Evolutionary conservation across 1,284 basidiomycete genomes (phyloP), one percentile per base, ranked within the genome.

Genomic region (Ganoderma sp.): DNA sequence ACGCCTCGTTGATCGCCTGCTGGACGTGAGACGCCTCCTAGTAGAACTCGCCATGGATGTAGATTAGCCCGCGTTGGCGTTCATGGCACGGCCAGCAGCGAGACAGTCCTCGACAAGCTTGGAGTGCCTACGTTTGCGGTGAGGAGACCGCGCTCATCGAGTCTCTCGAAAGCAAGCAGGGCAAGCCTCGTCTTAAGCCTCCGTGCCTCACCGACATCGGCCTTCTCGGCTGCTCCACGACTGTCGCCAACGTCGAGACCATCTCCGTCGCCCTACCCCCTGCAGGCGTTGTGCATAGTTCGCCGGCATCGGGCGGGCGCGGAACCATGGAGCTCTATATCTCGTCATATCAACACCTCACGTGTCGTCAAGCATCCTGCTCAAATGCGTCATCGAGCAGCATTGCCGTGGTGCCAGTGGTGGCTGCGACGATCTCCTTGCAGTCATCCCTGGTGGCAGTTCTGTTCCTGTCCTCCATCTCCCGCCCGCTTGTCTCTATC

Each of bases 121-220:
- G 97, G 12, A 97, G 97, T 69, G 97, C 97, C 42, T 99, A 99
- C 84, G 98, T 99, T 73, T 99, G 97, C 79, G 97, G 97, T 58
- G 97, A 99, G 84, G 98, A 99, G 84, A 99, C 98, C 0, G 97
- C 97, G 1, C 85, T 99, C 41, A 99, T 99, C 78, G 97, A 99
- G 84, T 95, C 92, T 72, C 82, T 99, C 69, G 98, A 99, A 83
- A 92, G 97, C 52, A 99, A 99, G 82, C 97, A 99, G 83, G 97
- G 97, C 57, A 99, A 99, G 81, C 97, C 97, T 3, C 88, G 97
- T 73, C 86, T 99, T 75, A 99, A 99, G 86, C 97, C 97, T n/a
- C 98, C 97, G 57, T 99, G 99, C 90, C 97, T 97, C 17, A 97
- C 97, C 70, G 97, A 99, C 74, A 97, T 98, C 61, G 97, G 97